Conservation (phyloP, 495 filamentous ascomycete genomes). For the Neurospora hispaniola region DNA sequence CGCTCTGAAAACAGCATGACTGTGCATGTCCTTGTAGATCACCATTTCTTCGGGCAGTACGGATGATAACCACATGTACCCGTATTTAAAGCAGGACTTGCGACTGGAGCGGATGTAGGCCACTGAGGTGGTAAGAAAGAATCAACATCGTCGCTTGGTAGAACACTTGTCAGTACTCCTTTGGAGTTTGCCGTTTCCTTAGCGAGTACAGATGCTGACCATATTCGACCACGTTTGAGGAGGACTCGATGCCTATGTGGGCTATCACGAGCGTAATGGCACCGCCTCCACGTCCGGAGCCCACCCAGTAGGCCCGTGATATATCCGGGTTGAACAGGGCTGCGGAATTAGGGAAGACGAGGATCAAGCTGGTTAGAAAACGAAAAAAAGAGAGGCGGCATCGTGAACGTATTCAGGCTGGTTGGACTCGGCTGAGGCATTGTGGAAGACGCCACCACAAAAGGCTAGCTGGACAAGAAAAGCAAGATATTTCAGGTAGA, state of each 20-base stretch:
- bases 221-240: neutral
- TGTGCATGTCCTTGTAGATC: neutral
- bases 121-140: neutral
- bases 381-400: no score
- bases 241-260: neutral
- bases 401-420: no score
- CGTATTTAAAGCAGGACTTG: neutral
- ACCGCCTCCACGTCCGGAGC: neutral
- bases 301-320: neutral
- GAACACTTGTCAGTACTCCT: neutral
- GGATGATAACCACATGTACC: neutral
- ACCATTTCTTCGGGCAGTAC: neutral
- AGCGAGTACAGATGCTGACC: neutral
- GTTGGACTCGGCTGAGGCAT: neutral
- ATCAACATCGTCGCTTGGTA: neutral
- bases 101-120: neutral
- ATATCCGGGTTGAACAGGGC: neutral
- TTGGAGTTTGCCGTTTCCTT: neutral
- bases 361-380: neutral
- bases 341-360: neutral
- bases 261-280: no score
- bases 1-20: neutral
- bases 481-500: neutral
- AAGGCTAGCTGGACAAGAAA: neutral
- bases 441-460: neutral